Conservation (phyloP, 2,329 filamentous ascomycete genomes). For the Hymenoscyphus linearis region DNA sequence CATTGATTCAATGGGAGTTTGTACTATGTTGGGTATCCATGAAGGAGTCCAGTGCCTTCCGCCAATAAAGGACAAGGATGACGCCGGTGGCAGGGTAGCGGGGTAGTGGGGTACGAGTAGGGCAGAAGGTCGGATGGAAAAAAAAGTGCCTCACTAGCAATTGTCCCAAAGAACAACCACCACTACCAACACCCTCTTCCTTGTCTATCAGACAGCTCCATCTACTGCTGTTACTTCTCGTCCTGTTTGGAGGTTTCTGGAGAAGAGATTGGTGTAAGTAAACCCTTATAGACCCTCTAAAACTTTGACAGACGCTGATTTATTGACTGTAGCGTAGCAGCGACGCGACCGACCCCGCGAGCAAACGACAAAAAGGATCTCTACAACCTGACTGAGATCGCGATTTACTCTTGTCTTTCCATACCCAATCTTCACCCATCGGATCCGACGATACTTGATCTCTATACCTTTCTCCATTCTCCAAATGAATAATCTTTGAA, state of each 20-base stretch:
- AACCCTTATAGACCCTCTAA: background rate
- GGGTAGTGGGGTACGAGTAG: too few relatives aligned
- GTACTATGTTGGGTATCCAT: background rate
- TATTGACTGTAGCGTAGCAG: slow-evolving; percentile 1
- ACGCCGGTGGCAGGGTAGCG: background rate
- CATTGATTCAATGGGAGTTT: too few relatives aligned
- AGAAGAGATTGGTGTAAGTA: background rate
- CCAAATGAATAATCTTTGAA: slow-evolving; percentile 8
- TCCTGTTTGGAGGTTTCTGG: background rate
- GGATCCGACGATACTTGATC: background rate
- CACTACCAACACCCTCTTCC: background rate
- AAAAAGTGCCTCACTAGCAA: background rate
- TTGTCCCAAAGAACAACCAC: background rate
- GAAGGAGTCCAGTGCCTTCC: background rate
- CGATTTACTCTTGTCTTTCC: background rate
- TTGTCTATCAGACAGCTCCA: background rate
- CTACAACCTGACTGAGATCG: background rate
- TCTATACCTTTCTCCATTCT: background rate
- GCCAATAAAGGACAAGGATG: background rate
- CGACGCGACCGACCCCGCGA: background rate
- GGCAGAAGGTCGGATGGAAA: background rate
- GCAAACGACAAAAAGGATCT: slow-evolving; percentile 7
- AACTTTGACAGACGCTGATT: background rate
- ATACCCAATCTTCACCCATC: background rate
- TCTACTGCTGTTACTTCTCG: background rate